A percentile compares a stretch with the other conserved stretches of the same genome.
Conservation (phyloP, 2,329 filamentous ascomycete genomes). For the Calonectria multiphialidica region DNA sequence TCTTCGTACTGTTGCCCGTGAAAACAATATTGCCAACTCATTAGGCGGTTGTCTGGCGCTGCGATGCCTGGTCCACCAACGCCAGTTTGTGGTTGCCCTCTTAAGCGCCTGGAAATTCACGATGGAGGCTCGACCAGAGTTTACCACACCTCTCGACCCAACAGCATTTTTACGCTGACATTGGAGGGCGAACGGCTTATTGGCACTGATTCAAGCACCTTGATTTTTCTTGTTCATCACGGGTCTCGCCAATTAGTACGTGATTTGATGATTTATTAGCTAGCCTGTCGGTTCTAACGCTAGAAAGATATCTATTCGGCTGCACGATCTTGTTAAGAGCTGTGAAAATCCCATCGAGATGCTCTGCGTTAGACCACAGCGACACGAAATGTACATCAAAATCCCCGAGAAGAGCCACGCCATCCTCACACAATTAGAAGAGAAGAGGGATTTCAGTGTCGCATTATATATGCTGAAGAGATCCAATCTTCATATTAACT, state of each 20-base stretch:
- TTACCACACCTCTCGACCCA: constrained; percentile 36
- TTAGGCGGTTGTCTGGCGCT: background rate
- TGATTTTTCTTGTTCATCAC: constrained; percentile 45
- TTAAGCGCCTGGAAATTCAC: constrained; percentile 46
- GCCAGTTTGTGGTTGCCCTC: constrained; percentile 46
- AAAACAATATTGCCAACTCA: background rate
- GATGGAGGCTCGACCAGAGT: constrained; percentile 33
- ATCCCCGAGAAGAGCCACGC: constrained; percentile 41
- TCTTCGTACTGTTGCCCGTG: background rate
- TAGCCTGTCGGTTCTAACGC: background rate
- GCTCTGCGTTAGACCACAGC: constrained; percentile 36
- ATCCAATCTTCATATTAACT: constrained; percentile 44
- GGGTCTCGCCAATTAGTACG: constrained; percentile 43
- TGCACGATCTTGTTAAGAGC: constrained; percentile 41
- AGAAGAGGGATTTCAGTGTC: constrained; percentile 48
- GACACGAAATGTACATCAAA: constrained; percentile 40
- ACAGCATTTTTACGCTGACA: constrained; percentile 42
- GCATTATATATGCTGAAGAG: constrained; percentile 48
- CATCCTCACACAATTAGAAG: constrained; percentile 44
- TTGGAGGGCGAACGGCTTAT: constrained; percentile 42
- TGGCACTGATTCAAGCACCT: constrained; percentile 20
- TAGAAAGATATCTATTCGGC: constrained; percentile 45
- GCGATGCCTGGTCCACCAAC: constrained; percentile 44
- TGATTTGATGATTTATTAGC: background rate
- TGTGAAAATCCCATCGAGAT: constrained; percentile 25